phyloP scores from a whole-genome alignment of 2,329 filamentous ascomycete genomes.

The Orbilia brochopaga region DNA sequence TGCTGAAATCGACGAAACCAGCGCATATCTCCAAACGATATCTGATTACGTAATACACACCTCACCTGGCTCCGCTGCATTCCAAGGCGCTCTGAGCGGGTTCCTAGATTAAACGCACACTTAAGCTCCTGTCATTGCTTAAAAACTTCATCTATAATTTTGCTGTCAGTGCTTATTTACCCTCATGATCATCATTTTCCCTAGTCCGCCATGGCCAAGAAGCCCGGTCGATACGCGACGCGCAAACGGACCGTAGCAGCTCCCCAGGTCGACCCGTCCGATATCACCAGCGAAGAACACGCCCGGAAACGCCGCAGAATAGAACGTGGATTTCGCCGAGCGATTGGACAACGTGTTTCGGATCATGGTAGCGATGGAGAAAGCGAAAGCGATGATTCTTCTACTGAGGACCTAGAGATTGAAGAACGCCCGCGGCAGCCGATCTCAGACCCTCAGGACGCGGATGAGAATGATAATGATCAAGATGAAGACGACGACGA shows the following conservation, averaged over 20 bases:
- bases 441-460: slow-evolving; percentile 27
- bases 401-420: neutral
- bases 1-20: neutral
- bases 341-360: slow-evolving; percentile 19
- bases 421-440: neutral
- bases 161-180: neutral
- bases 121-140: neutral
- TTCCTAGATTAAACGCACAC: neutral
- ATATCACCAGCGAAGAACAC: slow-evolving; percentile 14
- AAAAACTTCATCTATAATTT: neutral
- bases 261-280: neutral
- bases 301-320: slow-evolving; percentile 32
- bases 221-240: neutral
- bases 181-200: neutral
- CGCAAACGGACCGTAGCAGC: slow-evolving; percentile 6
- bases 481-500: slow-evolving; percentile 59
- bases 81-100: neutral
- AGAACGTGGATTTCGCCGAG: slow-evolving; percentile 36
- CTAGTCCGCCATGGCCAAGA: neutral
- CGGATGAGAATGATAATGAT: slow-evolving; percentile 11
- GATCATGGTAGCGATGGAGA: slow-evolving; percentile 36
- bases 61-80: neutral
- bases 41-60: slow-evolving; percentile 1
- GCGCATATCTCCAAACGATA: neutral
- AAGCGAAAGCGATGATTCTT: slow-evolving; percentile 18